Base-by-base conservation (phyloP, 805 yeast genomes). In the Saccharomycopsis guyanensis region DNA sequence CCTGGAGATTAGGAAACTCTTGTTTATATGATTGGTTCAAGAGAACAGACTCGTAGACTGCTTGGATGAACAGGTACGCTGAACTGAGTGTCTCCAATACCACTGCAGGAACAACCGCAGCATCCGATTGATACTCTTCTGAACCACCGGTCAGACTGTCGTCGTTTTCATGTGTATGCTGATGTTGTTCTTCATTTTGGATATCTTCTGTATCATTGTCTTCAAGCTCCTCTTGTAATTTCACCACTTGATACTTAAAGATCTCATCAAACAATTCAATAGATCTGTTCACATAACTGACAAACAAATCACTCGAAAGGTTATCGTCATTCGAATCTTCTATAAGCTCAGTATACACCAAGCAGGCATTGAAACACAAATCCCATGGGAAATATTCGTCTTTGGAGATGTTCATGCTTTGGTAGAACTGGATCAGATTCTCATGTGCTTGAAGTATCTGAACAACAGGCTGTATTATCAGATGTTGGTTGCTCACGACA, bases 321-420 rank as follows among this genome's bases (percentile, higher is more conserved):
- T 40, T 33, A 10, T 40, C 48, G 3, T 43, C 46, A n/a, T 25
- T 25, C 7, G 46, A 20, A 16, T 49, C 47, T 22, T 51, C 54
- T 10, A 51, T 39, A n/a, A 48, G n/a, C 19, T 51, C 53, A 7
- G 44, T 45, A 31, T 49, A 51, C 5, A 51, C 52, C 31, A 51
- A 46, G 27, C 53, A 49, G 22, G 47, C 37, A 20, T 51, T 51
- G 18, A 43, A 51, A 22, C 42, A 40, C 31, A 51, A 46, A 29
- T 51, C 54, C 54, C 54, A 51, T 5, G 49, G 47, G 36, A 43
- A 49, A 1, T 25, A 7, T 19, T 33, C 36, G 22, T 39, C 19
- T 13, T 20, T 29, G 19, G 37, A 5, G 3, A 19, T n/a, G 10
- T 34, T n/a, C 15, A 42, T 27, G 6, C 6, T 8, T 12, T 25